These are phyloP conservation scores for Tetrahymena thermophila DNA, from an alignment of 73 alveolate genomes.

Conservation along the genomic window DNA sequence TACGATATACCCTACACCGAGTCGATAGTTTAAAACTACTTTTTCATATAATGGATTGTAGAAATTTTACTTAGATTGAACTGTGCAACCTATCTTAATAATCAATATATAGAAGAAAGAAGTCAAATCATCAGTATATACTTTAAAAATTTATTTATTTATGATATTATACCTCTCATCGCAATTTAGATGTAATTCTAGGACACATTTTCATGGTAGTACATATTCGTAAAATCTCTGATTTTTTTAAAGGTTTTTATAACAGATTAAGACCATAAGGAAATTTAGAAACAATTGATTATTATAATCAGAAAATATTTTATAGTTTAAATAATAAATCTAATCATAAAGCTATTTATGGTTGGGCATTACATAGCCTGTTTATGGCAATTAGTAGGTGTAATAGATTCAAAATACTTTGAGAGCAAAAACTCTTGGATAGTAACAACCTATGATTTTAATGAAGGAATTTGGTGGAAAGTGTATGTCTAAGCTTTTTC, in stretches of 20 bases:
- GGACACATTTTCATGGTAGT: neutral
- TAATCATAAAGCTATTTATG: neutral
- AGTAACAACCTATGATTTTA: neutral
- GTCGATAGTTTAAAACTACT: neutral
- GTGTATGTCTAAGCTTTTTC: neutral
- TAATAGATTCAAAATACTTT: neutral
- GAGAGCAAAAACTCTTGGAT: neutral
- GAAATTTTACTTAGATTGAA: neutral
- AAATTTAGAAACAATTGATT: neutral
- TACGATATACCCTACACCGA: neutral
- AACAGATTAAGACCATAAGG: neutral
- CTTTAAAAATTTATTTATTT: neutral
- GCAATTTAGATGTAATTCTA: neutral
- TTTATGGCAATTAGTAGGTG: neutral
- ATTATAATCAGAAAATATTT: neutral
- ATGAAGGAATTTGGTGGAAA: neutral
- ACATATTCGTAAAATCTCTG: neutral
- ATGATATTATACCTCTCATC: neutral
- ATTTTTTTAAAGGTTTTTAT: neutral
- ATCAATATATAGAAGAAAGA: neutral
- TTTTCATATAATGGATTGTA: neutral
- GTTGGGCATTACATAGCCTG: neutral
- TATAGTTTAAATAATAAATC: neutral
- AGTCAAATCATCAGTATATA: neutral
- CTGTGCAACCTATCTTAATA: neutral